Conservation (phyloP, 352 stramenopile species). For the Phytophthora citricola region DNA sequence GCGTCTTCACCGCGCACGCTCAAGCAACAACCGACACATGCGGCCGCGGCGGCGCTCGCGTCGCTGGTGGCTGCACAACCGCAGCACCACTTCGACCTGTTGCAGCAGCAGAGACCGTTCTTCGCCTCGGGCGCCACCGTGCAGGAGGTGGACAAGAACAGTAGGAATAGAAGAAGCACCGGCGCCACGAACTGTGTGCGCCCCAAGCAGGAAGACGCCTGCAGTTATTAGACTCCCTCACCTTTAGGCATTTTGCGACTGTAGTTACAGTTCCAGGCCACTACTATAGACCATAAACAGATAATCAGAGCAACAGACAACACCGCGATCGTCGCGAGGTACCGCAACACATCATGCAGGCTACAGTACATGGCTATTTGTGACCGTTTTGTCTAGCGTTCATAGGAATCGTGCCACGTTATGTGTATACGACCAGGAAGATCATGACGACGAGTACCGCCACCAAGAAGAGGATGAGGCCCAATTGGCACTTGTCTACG, state of each 20-base stretch:
- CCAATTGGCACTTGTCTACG: slow-evolving; percentile 79
- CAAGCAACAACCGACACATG: slow-evolving; percentile 34
- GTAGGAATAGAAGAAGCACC: slow-evolving; percentile 46
- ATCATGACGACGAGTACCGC: slow-evolving; percentile 76
- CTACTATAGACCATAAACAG: slow-evolving; percentile 29
- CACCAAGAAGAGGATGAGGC: slow-evolving; percentile 76
- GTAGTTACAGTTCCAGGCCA: slow-evolving; percentile 1
- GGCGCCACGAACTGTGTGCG: slow-evolving; percentile 29
- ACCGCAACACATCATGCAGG: slow-evolving; percentile 8
- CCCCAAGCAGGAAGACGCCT: slow-evolving; percentile 43
- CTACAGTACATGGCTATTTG: slow-evolving; percentile 37
- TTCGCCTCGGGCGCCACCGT: slow-evolving; percentile 28
- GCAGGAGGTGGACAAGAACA: slow-evolving; percentile 32
- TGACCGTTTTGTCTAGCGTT: slow-evolving; percentile 23
- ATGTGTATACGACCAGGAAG: slow-evolving; percentile 89
- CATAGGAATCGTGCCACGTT: slow-evolving; percentile 14
- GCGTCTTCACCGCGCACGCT: slow-evolving; percentile 6
- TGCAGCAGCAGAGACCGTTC: slow-evolving; percentile 33
- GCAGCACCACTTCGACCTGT: slow-evolving; percentile 41
- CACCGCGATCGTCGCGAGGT: slow-evolving; percentile 9
- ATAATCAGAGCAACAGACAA: slow-evolving; percentile 34
- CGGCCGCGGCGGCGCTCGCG: slow-evolving; percentile 48
- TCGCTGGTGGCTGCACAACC: slow-evolving; percentile 46
- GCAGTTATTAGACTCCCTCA: slow-evolving; percentile 45
- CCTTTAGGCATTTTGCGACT: background rate